Evolutionary conservation across 202 grass and related monocot species (phyloP), one percentile per base, ranked within the genome.

Genomic region (Digitaria exilis): DNA sequence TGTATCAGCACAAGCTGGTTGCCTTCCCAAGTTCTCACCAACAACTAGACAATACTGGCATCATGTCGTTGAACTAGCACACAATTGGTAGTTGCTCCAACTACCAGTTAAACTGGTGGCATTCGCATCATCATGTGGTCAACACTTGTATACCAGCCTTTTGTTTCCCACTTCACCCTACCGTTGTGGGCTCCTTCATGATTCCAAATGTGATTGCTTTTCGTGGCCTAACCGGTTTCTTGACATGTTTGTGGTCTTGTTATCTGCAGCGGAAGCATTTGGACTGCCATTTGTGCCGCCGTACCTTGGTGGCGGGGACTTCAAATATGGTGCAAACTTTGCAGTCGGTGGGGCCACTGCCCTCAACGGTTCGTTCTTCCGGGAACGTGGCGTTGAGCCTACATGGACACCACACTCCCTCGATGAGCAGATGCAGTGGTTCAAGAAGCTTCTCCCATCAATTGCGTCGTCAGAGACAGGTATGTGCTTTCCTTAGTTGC

Each of bases 291-390:
- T 86, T 31, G 77, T 90, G 44, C 82, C 88, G 22, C 96, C 96
- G 0, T 98, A 98, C 77, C 91, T 98, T 0, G 78, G 80, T 0
- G 87, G 91, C 1, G 76, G 78, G 2, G 85, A 92, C 41, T 96
- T 93, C 80, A 56, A 26, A 66, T 52, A 90, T 32, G 96, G 96
- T 5, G 93, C 91, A 43, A 98, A 98, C 75, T 98, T 96, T 54
- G 96, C 96, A 0, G 93, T 98, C 0, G 96, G 85, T 0, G 93
- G 96, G 17, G 93, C 91, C 32, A 96, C 96, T 16, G 93, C 96
- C n/a, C 80, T 99, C 66, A 84, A 86, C 8, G 42, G 77, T 10
- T 76, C 73, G 0, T 94, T 94, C 87, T 99, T 99, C 71, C 81
- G 78, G 69, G 72, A 83, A 51, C 84, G 66, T 1, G 89, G 90